These are phyloP conservation scores for Diplodia mutila DNA, from an alignment of 2,329 filamentous ascomycete species.

Conservation along the genomic window DNA sequence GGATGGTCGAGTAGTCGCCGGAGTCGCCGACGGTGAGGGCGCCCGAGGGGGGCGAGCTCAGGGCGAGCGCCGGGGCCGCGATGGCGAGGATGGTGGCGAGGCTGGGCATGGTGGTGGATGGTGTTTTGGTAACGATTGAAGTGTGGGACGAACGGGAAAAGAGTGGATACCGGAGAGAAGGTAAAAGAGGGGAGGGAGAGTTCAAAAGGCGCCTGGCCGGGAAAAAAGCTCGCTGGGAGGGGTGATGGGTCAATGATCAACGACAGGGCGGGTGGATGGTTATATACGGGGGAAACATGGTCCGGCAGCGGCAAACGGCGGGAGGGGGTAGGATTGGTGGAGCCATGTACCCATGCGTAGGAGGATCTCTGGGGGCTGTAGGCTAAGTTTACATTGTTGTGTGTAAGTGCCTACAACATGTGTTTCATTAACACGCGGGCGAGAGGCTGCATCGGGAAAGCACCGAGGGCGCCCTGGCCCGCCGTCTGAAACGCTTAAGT, in stretches of 20 bases:
- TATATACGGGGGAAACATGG: not conserved
- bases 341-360: not conserved
- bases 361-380: too few relatives aligned
- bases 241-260: not conserved
- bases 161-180: constrained; percentile 1
- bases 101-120: constrained; percentile 3
- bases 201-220: constrained; percentile 16
- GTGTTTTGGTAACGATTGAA: not conserved
- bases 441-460: not conserved
- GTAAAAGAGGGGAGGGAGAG: not conserved
- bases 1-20: constrained; percentile 50
- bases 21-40: constrained; percentile 48
- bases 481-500: constrained; percentile 2
- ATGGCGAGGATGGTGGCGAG: constrained; percentile 16
- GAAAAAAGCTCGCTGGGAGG: not conserved
- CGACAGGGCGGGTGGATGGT: not conserved
- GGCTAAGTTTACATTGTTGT: not conserved
- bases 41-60: constrained; percentile 51
- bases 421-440: constrained; percentile 10
- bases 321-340: not conserved
- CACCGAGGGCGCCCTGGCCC: not conserved
- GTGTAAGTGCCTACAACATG: not conserved
- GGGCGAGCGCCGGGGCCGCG: constrained; percentile 27
- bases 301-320: not conserved
- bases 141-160: not conserved